Evolutionary conservation across 129 eudicot species (phyloP).

Genomic region (Glebionis coronaria): DNA sequence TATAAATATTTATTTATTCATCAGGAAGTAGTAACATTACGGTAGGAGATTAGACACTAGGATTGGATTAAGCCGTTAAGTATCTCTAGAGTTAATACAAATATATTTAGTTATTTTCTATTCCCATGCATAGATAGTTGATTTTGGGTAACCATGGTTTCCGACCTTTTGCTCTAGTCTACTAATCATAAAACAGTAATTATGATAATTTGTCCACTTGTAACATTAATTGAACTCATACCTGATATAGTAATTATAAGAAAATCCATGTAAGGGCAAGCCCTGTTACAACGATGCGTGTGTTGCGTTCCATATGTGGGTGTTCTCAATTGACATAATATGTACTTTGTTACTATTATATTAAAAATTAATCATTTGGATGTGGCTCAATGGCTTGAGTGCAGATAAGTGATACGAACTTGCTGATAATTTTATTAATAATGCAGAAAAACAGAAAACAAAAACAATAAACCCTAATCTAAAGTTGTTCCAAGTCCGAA

Average conservation of each 20-base stretch:
- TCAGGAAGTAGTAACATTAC: not conserved
- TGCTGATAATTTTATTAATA: too few species aligned
- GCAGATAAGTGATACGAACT: too few species aligned
- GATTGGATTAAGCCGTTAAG: not conserved
- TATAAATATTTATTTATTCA: not conserved
- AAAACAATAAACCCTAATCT: too few species aligned
- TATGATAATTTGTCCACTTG: constrained; percentile 8
- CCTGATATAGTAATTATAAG: not conserved
- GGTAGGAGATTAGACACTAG: not conserved
- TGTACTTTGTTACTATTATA: not conserved
- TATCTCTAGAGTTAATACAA: not conserved
- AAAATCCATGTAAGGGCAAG: not conserved
- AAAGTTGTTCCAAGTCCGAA: too few species aligned
- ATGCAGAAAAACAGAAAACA: too few species aligned
- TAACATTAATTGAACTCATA: constrained; percentile 4
- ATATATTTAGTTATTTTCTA: not conserved
- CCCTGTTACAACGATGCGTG: not conserved
- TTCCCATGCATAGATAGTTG: not conserved
- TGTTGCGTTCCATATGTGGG: not conserved
- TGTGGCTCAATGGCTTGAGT: not conserved
- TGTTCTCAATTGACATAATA: not conserved
- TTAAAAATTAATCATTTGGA: constrained; percentile 2
- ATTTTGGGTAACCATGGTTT: not conserved
- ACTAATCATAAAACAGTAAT: constrained; percentile 1
- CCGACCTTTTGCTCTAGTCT: too few species aligned